Percentiles rank a stretch among this genome's conserved stretches.
Conservation (phyloP, 2,329 filamentous ascomycete genomes). For the Phialophora expanda region DNA sequence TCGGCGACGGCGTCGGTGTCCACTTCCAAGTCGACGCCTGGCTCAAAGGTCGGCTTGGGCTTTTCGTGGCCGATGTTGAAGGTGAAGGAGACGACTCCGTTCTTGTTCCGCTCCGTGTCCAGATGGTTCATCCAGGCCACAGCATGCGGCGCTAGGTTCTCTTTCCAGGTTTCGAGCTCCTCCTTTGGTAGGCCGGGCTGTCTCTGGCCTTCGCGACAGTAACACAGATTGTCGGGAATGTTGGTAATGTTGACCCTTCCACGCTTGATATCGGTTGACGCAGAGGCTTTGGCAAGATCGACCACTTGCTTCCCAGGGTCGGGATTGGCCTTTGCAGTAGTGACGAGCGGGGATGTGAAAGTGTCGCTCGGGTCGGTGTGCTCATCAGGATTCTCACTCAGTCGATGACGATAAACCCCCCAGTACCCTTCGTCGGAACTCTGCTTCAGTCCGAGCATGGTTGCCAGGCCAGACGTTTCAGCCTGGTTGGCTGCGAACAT, state of each 20-base stretch:
- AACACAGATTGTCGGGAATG: conserved; percentile 28
- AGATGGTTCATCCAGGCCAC: conserved; percentile 27
- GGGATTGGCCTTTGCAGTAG: conserved; percentile 7
- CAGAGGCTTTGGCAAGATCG: conserved; percentile 15
- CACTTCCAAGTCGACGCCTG: conserved; percentile 20
- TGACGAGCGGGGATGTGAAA: conserved; percentile 26
- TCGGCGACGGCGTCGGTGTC: conserved; percentile 22
- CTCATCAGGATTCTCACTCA: conserved; percentile 22
- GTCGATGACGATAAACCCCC: conserved; percentile 26
- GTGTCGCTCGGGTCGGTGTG: conserved; percentile 24
- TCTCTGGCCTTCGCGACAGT: conserved; percentile 26
- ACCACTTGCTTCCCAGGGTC: conserved; percentile 18
- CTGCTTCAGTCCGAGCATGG: conserved; percentile 22
- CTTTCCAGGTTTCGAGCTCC: conserved; percentile 25
- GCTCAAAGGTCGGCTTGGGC: conserved; percentile 18
- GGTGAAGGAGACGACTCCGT: conserved; percentile 28
- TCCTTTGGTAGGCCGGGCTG: conserved; percentile 19
- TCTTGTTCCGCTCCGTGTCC: conserved; percentile 30
- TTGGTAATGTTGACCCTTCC: conserved; percentile 25
- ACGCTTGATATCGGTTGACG: not conserved
- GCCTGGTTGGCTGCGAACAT: conserved; percentile 25
- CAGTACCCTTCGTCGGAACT: conserved; percentile 28
- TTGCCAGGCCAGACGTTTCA: conserved; percentile 21
- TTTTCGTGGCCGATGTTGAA: conserved; percentile 26
- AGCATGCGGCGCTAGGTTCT: conserved; percentile 25